phyloP scores from a whole-genome alignment of 371 early-diverging fungal genomes.

The Capillidium rhysosporum region DNA sequence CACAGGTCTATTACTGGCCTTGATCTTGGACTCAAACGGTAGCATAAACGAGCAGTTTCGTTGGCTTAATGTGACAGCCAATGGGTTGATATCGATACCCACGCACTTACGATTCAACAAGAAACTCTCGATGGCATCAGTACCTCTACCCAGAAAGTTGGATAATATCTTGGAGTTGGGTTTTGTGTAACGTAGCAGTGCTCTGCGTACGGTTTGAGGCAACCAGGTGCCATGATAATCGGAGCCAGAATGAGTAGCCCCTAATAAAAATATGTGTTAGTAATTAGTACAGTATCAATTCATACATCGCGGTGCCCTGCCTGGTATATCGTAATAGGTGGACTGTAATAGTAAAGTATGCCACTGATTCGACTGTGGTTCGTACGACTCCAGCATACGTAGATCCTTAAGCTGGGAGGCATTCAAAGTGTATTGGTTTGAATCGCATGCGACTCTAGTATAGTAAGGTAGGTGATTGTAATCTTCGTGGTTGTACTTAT shows the following conservation, averaged over 20 bases:
- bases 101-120: constrained; percentile 47
- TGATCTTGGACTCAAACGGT: constrained; percentile 32
- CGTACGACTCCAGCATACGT: constrained; percentile 33
- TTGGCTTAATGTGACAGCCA: constrained; percentile 56
- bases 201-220: constrained; percentile 73
- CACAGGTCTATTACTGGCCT: constrained; percentile 60
- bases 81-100: background rate
- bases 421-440: background rate
- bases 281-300: background rate
- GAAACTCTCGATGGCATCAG: constrained; percentile 83
- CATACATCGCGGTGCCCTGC: constrained; percentile 65
- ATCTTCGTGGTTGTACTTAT: constrained; percentile 46
- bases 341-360: constrained; percentile 59
- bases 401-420: constrained; percentile 14
- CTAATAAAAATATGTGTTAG: constrained; percentile 8
- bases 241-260: constrained; percentile 76
- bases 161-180: constrained; percentile 62
- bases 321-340: constrained; percentile 75
- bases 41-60: constrained; percentile 69
- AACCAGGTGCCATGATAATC: constrained; percentile 93
- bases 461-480: constrained; percentile 59
- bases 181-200: constrained; percentile 48
- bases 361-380: constrained; percentile 54
- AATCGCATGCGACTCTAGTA: constrained; percentile 24
- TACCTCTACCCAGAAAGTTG: constrained; percentile 72